These are phyloP conservation scores for Candida xyloterini DNA, from an alignment of 805 yeast species.

Conservation along the genomic window DNA sequence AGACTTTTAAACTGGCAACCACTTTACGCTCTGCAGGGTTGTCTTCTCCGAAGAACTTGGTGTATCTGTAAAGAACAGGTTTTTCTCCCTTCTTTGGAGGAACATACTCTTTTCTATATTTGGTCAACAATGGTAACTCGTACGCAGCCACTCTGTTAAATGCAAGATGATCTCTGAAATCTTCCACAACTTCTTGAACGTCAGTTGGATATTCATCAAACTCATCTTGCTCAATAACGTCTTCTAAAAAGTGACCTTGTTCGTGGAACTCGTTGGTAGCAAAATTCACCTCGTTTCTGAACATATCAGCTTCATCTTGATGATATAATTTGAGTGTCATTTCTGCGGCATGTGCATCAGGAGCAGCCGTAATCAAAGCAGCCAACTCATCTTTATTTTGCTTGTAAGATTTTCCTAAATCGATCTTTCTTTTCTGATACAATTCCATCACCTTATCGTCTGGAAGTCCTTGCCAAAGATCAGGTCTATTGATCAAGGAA, in stretches of 20 bases:
- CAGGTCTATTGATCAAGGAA: constrained; percentile 55
- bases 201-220: constrained; percentile 64
- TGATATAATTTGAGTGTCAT: constrained; percentile 32
- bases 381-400: constrained; percentile 51
- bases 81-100: constrained; percentile 42
- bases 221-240: constrained; percentile 39
- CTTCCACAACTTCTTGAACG: constrained; percentile 70
- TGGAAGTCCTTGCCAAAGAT: constrained; percentile 67
- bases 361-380: constrained; percentile 50
- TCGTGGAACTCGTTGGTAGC: constrained; percentile 41
- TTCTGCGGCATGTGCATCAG: constrained; percentile 26
- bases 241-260: constrained; percentile 31
- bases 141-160: constrained; percentile 83
- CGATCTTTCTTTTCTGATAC: constrained; percentile 52
- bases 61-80: constrained; percentile 68
- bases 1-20: constrained; percentile 50
- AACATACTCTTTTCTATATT: constrained; percentile 66
- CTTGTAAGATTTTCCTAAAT: constrained; percentile 50
- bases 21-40: constrained; percentile 73
- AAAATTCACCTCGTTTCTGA: constrained; percentile 38
- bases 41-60: constrained; percentile 69
- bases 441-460: constrained; percentile 59
- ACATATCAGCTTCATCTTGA: constrained; percentile 44
- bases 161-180: constrained; percentile 71
- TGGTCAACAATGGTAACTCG: constrained; percentile 82